Evolutionary conservation across 805 yeast genomes (phyloP).

Genomic region (Saccharomycopsis capsularis): DNA sequence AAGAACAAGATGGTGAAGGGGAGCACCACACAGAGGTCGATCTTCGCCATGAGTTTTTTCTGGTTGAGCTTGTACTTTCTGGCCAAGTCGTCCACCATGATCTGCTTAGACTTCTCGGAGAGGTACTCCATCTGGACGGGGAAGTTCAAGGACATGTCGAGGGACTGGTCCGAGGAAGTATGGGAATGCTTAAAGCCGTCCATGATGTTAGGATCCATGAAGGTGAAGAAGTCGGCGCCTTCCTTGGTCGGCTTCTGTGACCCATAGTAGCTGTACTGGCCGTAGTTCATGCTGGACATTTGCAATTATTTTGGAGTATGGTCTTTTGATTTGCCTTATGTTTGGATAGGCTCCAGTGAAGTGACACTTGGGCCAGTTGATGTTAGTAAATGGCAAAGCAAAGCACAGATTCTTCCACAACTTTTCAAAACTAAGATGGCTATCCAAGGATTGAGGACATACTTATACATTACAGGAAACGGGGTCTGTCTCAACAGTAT

Average conservation of each 20-base stretch:
- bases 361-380: too few species aligned
- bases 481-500: too few species aligned
- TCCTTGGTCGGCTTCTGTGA: not conserved
- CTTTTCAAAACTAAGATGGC: too few species aligned
- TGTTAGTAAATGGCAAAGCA: too few species aligned
- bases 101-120: constrained; percentile 7
- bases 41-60: constrained; percentile 47
- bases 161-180: not conserved
- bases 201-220: not conserved
- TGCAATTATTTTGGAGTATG: not conserved
- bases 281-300: not conserved
- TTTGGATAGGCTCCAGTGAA: too few species aligned
- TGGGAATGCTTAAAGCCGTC: not conserved
- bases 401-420: too few species aligned
- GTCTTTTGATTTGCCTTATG: too few species aligned
- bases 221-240: not conserved
- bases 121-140: not conserved
- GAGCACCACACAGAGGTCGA: constrained; percentile 61
- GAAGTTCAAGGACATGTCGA: not conserved
- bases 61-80: constrained; percentile 43
- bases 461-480: too few species aligned
- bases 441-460: too few species aligned
- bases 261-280: not conserved
- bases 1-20: constrained; percentile 63
- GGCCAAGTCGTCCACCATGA: constrained; percentile 31